phyloP scores from a whole-genome alignment of 1,139 yeast species.

The Sugiyamaella castrensis region DNA sequence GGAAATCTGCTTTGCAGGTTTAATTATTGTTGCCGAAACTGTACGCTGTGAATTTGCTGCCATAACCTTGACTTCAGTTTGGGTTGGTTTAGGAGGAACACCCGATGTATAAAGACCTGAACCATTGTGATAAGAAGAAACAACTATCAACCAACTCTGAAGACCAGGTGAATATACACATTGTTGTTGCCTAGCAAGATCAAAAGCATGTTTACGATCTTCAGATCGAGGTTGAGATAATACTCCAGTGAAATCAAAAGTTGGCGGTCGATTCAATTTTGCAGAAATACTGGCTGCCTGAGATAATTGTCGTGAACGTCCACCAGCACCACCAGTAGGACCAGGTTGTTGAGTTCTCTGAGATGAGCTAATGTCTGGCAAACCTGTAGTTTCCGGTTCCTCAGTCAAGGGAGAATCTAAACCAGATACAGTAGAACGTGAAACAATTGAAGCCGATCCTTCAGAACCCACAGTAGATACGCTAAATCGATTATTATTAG shows the following conservation, averaged over 20 bases:
- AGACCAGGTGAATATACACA: slow-evolving; percentile 37
- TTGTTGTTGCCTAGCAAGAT: slow-evolving; percentile 31
- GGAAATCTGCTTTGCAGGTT: slow-evolving; percentile 27
- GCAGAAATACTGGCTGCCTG: slow-evolving; percentile 1
- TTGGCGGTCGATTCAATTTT: slow-evolving; percentile 34
- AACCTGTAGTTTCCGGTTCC: too few species aligned
- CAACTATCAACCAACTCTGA: slow-evolving; percentile 34
- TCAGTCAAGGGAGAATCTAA: too few species aligned
- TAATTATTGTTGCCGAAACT: slow-evolving; percentile 26
- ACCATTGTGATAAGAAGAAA: slow-evolving; percentile 19
- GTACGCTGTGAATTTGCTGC: slow-evolving; percentile 26
- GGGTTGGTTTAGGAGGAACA: slow-evolving; percentile 32
- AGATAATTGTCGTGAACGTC: slow-evolving; percentile 4
- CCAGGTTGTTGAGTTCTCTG: too few species aligned
- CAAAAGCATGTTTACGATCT: slow-evolving; percentile 32
- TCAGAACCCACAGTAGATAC: too few species aligned
- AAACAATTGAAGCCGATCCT: too few species aligned
- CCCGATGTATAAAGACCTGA: slow-evolving; percentile 31
- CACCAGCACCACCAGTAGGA: background rate
- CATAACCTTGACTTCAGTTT: slow-evolving; percentile 21
- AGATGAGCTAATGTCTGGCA: too few species aligned
- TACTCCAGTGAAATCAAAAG: slow-evolving; percentile 36
- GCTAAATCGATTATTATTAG: too few species aligned
- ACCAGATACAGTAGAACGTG: too few species aligned
- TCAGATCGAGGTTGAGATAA: slow-evolving; percentile 30